Conservation (phyloP, 495 filamentous ascomycete species). For the Penicillium desertorum region DNA sequence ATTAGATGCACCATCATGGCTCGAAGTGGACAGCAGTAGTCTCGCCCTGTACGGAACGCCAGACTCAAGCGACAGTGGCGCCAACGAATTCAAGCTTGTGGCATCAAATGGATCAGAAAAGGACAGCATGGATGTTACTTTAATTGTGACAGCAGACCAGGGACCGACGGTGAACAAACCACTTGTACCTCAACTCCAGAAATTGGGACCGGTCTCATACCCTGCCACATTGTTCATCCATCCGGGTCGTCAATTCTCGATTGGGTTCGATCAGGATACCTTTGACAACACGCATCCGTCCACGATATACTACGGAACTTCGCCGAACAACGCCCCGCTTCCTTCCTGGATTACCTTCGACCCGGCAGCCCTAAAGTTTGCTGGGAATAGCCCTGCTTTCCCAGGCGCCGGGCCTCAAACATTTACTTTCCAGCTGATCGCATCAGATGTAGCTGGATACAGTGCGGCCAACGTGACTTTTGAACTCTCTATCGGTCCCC, state of each 20-base stretch:
- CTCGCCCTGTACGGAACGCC: slow-evolving; percentile 68
- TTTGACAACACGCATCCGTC: slow-evolving; percentile 48
- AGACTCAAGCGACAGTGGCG: slow-evolving; percentile 52
- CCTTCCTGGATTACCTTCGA: slow-evolving; percentile 88
- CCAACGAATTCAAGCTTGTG: slow-evolving; percentile 55
- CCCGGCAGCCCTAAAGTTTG: slow-evolving; percentile 60
- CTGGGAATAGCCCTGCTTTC: slow-evolving; percentile 69
- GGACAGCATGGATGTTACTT: slow-evolving; percentile 55
- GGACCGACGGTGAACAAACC: slow-evolving; percentile 50
- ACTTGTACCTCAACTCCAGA: slow-evolving; percentile 48
- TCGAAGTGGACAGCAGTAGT: slow-evolving; percentile 60
- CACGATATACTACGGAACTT: slow-evolving; percentile 73
- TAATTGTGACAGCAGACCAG: slow-evolving; percentile 58
- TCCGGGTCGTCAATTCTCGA: slow-evolving; percentile 44
- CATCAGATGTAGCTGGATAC: slow-evolving; percentile 79
- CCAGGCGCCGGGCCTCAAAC: slow-evolving; percentile 65
- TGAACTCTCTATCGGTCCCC: slow-evolving; percentile 66
- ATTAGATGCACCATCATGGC: slow-evolving; percentile 63
- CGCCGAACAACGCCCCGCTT: slow-evolving; percentile 73
- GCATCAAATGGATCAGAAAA: slow-evolving; percentile 61
- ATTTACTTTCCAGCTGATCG: slow-evolving; percentile 72
- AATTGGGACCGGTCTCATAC: slow-evolving; percentile 45
- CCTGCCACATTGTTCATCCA: slow-evolving; percentile 48
- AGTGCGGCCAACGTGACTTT: slow-evolving; percentile 65
- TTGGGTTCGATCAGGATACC: slow-evolving; percentile 49